phyloP scores from a whole-genome alignment of 1,284 basidiomycete species.

The Cerrena zonata region DNA sequence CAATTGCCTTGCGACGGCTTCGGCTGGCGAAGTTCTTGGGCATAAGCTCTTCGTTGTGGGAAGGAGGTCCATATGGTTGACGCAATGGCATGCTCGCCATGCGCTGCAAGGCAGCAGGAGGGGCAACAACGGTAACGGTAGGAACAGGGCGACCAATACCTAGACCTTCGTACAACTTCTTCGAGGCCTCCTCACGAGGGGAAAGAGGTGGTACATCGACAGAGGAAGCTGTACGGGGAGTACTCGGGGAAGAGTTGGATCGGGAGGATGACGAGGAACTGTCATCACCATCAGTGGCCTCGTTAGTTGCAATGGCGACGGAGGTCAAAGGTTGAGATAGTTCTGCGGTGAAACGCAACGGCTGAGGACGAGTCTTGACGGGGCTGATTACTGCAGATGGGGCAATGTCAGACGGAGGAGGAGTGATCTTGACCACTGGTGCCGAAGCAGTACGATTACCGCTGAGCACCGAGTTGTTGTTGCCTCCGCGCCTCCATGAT shows the following conservation, averaged over 20 bases:
- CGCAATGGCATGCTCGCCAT: constrained; percentile 65
- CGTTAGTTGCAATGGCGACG: constrained; percentile 52
- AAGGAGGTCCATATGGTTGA: constrained; percentile 82
- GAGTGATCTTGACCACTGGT: constrained; percentile 62
- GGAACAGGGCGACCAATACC: constrained; percentile 64
- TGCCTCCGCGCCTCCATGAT: constrained; percentile 70
- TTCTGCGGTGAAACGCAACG: constrained; percentile 56
- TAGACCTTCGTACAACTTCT: constrained; percentile 79
- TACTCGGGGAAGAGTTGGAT: constrained; percentile 58
- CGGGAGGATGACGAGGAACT: constrained; percentile 43
- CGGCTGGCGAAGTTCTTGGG: constrained; percentile 84
- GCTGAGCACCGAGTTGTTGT: constrained; percentile 62
- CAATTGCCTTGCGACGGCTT: constrained; percentile 74
- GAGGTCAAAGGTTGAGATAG: constrained; percentile 50
- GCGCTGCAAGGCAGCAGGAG: constrained; percentile 38
- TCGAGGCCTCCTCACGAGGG: constrained; percentile 72
- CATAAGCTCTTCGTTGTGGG: constrained; percentile 79
- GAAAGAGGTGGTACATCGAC: constrained; percentile 54
- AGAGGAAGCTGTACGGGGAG: constrained; percentile 65
- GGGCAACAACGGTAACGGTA: constrained; percentile 26
- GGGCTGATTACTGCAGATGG: constrained; percentile 29
- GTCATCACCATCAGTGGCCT: constrained; percentile 50
- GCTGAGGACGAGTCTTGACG: constrained; percentile 57
- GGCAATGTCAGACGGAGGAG: constrained; percentile 51
- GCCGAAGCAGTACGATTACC: constrained; percentile 60